Evolutionary conservation across 176 grass and related monocot genomes (phyloP), one percentile per base, ranked within the genome.

Genomic region (Zizania latifolia): DNA sequence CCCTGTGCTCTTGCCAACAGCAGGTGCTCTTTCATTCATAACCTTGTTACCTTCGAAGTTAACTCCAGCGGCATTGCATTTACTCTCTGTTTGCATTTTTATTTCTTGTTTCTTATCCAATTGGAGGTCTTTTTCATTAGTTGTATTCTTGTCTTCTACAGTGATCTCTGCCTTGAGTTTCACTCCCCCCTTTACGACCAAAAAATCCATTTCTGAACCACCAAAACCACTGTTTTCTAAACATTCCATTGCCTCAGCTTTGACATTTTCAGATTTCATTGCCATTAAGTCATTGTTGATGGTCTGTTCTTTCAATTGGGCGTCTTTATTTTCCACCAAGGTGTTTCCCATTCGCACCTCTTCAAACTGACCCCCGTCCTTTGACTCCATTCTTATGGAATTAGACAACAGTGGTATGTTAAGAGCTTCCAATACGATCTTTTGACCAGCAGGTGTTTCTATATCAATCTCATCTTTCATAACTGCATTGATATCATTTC

Each of bases 91-190:
- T 78, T 88, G 91, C 48, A 67, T 61, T 92, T 78, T 92, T 55
- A 43, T 85, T 84, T 99, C 92, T 69, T 90, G 92, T 44, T 86
- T 85, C 57, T 74, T 80, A 67, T 91, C 86, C 66, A 68, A 44
- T 67, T 53, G 39, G 50, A 78, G 58, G 48, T 84, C 67, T 58
- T 63, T 92, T 40, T 79, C 68, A 70, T 22, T 86, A 80, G 33
- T 78, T 79, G 77, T 53, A 45, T 82, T 86, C 81, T 41, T 85
- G 33, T 86, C 83, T 67, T 84, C 80, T 30, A 77, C 81, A 62
- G 35, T 64, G 30, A 40, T 76, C 6, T 85, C 91, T 85, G 39
- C 58, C 82, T 84, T 92, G 50, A 70, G 58, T 81, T 94, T 92
- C 63, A 50, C 11, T 60, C 92, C 88, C 36, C 36, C 55, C 59